Conservation (phyloP, 2,329 filamentous ascomycete genomes). For the Verticillium nonalfalfae region DNA sequence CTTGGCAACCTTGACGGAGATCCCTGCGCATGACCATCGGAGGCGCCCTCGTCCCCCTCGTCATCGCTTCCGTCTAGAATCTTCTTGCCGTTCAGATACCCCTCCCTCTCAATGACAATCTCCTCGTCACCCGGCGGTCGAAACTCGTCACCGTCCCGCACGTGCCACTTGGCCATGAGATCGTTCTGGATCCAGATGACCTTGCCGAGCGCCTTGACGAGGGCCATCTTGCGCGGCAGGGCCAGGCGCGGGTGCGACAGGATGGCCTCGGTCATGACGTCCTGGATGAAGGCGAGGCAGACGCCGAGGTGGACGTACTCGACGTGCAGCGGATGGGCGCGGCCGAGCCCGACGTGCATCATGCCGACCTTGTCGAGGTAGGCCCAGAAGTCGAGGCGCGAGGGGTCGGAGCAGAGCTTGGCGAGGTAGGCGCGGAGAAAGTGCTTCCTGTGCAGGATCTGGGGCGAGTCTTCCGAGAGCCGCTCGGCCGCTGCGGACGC, state of each 20-base stretch:
- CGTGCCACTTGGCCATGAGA: constrained; percentile 77
- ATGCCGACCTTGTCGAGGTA: constrained; percentile 80
- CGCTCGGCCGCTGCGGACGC: constrained; percentile 26
- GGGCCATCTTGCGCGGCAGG: constrained; percentile 61
- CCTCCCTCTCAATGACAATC: constrained; percentile 52
- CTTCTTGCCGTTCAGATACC: constrained; percentile 57
- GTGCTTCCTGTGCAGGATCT: constrained; percentile 72
- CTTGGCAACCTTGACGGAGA: constrained; percentile 11
- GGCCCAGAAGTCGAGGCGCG: constrained; percentile 73
- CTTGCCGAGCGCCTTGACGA: constrained; percentile 72
- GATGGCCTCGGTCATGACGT: constrained; percentile 71
- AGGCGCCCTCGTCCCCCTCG: constrained; percentile 9
- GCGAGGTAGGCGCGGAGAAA: constrained; percentile 70
- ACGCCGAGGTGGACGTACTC: constrained; percentile 76
- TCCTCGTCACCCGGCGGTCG: constrained; percentile 33
- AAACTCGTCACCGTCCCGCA: constrained; percentile 61
- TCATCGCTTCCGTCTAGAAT: constrained; percentile 39
- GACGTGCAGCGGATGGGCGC: constrained; percentile 66
- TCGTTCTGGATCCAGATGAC: constrained; percentile 88
- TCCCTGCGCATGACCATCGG: neutral
- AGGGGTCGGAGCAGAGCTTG: constrained; percentile 69
- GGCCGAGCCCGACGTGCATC: constrained; percentile 75
- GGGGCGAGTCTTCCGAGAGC: constrained; percentile 62
- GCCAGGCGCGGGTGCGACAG: constrained; percentile 63
- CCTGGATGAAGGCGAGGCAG: constrained; percentile 69